phyloP scores from a whole-genome alignment of 495 filamentous ascomycete species.

The Cenococcum geophilum region DNA sequence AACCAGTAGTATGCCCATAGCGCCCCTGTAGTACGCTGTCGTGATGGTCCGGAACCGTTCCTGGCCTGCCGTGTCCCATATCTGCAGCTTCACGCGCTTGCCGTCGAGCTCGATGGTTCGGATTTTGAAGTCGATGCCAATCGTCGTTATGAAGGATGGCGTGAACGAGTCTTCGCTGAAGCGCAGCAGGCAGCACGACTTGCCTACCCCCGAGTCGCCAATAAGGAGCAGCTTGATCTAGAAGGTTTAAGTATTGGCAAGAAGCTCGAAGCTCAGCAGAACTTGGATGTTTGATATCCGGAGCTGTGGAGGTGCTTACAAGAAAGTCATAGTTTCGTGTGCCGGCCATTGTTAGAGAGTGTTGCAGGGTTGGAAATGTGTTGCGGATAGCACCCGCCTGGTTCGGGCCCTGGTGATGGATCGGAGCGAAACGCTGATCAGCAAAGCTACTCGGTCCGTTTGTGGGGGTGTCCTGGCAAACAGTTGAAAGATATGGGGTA shows the following conservation, averaged over 20 bases:
- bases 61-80: conserved; percentile 98
- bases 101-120: conserved; percentile 96
- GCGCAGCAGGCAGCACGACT: conserved; percentile 95
- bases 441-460: not conserved
- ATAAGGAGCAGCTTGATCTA: conserved; percentile 99
- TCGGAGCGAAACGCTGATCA: conserved; percentile 1
- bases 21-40: conserved; percentile 95
- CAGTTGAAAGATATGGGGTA: not conserved
- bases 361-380: conserved; percentile 9
- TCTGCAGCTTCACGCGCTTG: conserved; percentile 97
- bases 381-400: conserved; percentile 15
- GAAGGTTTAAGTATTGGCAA: conserved; percentile 11
- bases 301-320: conserved; percentile 50
- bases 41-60: conserved; percentile 98
- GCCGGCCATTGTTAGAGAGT: conserved; percentile 68
- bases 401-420: conserved; percentile 16
- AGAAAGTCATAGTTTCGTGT: conserved; percentile 98
- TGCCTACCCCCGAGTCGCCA: conserved; percentile 95
- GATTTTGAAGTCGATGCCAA: conserved; percentile 99
- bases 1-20: conserved; percentile 96
- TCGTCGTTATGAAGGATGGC: conserved; percentile 98
- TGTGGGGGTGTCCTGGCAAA: not conserved
- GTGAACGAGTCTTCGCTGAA: conserved; percentile 99
- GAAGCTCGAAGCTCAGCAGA: not conserved
- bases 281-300: not conserved